Base-by-base conservation (phyloP, 2,329 filamentous ascomycete species). In the Microdochium paspali region DNA sequence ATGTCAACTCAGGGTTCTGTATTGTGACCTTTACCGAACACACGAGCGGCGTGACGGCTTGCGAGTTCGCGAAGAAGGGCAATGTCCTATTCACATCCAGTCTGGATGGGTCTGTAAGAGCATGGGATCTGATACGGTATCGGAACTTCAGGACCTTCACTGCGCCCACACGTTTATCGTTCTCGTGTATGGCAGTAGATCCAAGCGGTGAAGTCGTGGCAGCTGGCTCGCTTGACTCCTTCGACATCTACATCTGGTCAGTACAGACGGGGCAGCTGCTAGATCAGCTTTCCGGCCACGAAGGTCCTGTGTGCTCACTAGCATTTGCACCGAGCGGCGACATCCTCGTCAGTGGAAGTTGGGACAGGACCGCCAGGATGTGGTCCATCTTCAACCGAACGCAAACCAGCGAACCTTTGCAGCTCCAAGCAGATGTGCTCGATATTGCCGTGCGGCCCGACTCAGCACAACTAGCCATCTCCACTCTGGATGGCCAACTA, bases 1-100 rank as follows among this genome's bases (percentile, higher is more conserved):
- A 98, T 63, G 84, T 91, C 25, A 86, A 88, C 49, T 96, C 93
- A 0, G 93, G 94, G 1, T 98, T 98, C 70, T 98, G 93, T 59
- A 87, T 97, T 30, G 91, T 97, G 25, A 98, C 93, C 0, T 98
- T 98, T 58, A 96, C 91, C 0, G 94, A 98, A 65, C 93, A 98
- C 64, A 90, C 87, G 1, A 91, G 89, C 54, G 90, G 89, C 47
- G 90, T 98, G 2, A 97, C 91, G 10, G 87, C 89, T 1, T 96
- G 90, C 65, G 85, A 96, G 57, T 97, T 97, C 66, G 85, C 93
- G 1, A 95, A 93, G 68, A 85, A 90, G 62, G 93, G 93, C 52
- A 97, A 91, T 58, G 90, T 98, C 1, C 74, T 98, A 4, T 98
- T 97, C 66, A 98, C 93, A 20, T 84, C 91, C 13, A 96, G 90